Evolutionary conservation across 192 early-diverging fungal genomes (phyloP).

Genomic region (Coemansia sp.): DNA sequence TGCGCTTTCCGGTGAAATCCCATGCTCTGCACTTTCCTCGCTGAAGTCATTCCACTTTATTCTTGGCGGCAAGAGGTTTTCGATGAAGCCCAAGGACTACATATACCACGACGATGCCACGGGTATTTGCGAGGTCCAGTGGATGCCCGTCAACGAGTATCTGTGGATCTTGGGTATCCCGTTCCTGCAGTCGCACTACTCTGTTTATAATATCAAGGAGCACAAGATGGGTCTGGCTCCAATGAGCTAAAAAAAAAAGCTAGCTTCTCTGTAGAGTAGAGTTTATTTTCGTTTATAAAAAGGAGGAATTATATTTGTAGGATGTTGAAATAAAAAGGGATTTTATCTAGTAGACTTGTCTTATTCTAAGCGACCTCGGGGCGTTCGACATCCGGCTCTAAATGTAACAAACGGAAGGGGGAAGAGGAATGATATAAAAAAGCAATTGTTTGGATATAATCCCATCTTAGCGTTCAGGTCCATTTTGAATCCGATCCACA

Average conservation of each 20-base stretch:
- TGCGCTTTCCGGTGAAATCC: constrained; percentile 34
- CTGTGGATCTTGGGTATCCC: constrained; percentile 54
- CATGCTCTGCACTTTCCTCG: constrained; percentile 25
- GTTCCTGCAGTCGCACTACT: constrained; percentile 53
- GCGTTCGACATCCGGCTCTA: constrained; percentile 42
- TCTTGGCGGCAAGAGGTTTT: constrained; percentile 45
- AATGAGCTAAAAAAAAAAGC: constrained; percentile 8
- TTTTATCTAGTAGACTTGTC: constrained; percentile 9
- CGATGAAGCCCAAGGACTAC: constrained; percentile 44
- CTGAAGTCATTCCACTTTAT: constrained; percentile 54
- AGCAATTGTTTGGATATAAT: background rate
- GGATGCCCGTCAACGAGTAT: constrained; percentile 56
- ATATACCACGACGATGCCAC: constrained; percentile 46
- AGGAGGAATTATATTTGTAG: background rate
- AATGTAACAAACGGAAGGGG: background rate
- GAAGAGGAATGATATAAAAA: background rate
- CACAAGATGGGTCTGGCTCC: constrained; percentile 46
- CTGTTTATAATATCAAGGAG: constrained; percentile 52
- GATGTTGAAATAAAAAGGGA: background rate
- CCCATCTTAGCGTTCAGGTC: background rate
- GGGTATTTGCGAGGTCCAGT: constrained; percentile 50
- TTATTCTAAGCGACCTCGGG: constrained; percentile 8
- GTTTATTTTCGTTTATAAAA: background rate
- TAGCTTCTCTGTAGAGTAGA: background rate
- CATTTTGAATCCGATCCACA: background rate